phyloP scores from a whole-genome alignment of 805 yeast genomes.

The Wickerhamiella kurtzmanii region DNA sequence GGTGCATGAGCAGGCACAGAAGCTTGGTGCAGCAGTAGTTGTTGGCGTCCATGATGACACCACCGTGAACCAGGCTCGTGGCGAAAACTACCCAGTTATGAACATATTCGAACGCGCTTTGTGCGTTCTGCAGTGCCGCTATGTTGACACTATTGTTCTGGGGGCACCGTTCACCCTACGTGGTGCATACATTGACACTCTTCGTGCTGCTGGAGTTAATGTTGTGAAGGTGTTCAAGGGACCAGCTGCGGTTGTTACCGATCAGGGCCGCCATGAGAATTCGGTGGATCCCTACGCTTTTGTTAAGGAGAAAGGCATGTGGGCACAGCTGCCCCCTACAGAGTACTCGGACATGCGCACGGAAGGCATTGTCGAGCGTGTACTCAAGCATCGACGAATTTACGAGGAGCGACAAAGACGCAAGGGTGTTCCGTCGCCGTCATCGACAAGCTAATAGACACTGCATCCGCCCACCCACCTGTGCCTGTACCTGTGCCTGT shows the following conservation, averaged over 20 bases:
- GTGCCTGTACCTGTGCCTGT: no score
- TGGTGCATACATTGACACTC: constrained; percentile 27
- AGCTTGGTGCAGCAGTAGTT: constrained; percentile 35
- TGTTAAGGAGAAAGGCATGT: constrained; percentile 27
- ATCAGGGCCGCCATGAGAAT: constrained; percentile 23
- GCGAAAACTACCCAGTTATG: constrained; percentile 71
- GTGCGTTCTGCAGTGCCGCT: constrained; percentile 77
- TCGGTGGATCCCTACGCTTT: constrained; percentile 28
- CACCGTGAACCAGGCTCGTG: constrained; percentile 42
- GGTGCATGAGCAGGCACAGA: constrained; percentile 31
- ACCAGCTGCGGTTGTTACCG: constrained; percentile 34
- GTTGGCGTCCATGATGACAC: constrained; percentile 57
- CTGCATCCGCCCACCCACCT: no score
- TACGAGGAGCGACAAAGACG: constrained; percentile 78
- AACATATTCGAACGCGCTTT: constrained; percentile 71
- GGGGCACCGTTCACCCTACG: constrained; percentile 49
- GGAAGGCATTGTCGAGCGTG: constrained; percentile 60
- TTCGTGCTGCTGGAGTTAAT: constrained; percentile 21
- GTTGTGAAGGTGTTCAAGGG: constrained; percentile 42
- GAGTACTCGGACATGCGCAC: constrained; percentile 53
- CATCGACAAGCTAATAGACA: no score
- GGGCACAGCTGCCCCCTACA: constrained; percentile 37
- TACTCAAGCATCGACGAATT: constrained; percentile 47
- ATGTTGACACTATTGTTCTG: constrained; percentile 65
- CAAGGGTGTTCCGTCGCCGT: constrained; percentile 68